phyloP scores from a whole-genome alignment of 2,329 filamentous ascomycete genomes.

The Aspergillus sp. region DNA sequence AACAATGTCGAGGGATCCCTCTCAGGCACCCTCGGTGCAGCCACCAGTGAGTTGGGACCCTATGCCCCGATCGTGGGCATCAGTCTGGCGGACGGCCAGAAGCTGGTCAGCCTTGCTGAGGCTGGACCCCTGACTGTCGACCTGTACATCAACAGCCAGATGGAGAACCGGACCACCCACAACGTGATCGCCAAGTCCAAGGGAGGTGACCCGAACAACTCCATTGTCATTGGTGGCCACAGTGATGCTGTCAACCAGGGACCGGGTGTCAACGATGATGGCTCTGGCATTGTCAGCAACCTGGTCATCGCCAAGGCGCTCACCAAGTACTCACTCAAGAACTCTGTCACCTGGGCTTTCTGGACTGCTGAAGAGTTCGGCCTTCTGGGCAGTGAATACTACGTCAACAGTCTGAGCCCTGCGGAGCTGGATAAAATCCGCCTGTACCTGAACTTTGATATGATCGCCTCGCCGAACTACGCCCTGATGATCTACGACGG shows the following conservation, averaged over 20 bases:
- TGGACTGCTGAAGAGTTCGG: slow-evolving; percentile 66
- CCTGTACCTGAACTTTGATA: slow-evolving; percentile 70
- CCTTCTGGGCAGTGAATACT: slow-evolving; percentile 60
- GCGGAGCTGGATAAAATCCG: slow-evolving; percentile 58
- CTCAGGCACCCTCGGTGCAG: slow-evolving; percentile 67
- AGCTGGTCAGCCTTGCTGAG: slow-evolving; percentile 55
- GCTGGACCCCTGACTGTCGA: slow-evolving; percentile 35
- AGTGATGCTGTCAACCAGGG: slow-evolving; percentile 61
- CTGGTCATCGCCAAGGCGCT: slow-evolving; percentile 61
- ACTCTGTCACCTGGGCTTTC: slow-evolving; percentile 66
- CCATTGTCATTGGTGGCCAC: slow-evolving; percentile 60
- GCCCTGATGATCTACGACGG: slow-evolving; percentile 55
- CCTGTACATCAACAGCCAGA: slow-evolving; percentile 45
- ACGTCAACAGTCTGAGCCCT: slow-evolving; percentile 52
- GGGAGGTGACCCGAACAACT: slow-evolving; percentile 58
- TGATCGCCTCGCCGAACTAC: slow-evolving; percentile 66
- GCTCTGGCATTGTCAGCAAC: slow-evolving; percentile 63
- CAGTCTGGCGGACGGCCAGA: slow-evolving; percentile 57
- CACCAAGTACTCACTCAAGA: slow-evolving; percentile 70
- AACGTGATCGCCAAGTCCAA: slow-evolving; percentile 63
- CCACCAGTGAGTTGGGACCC: slow-evolving; percentile 43
- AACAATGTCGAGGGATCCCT: slow-evolving; percentile 66
- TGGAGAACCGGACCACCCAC: slow-evolving; percentile 50
- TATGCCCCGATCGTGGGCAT: slow-evolving; percentile 64
- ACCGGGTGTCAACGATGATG: slow-evolving; percentile 76